A percentile compares a stretch with the other conserved stretches of the same genome.
Evolutionary conservation across 192 early-diverging fungal species (phyloP).

Genomic region (Backusella macrospora): DNA sequence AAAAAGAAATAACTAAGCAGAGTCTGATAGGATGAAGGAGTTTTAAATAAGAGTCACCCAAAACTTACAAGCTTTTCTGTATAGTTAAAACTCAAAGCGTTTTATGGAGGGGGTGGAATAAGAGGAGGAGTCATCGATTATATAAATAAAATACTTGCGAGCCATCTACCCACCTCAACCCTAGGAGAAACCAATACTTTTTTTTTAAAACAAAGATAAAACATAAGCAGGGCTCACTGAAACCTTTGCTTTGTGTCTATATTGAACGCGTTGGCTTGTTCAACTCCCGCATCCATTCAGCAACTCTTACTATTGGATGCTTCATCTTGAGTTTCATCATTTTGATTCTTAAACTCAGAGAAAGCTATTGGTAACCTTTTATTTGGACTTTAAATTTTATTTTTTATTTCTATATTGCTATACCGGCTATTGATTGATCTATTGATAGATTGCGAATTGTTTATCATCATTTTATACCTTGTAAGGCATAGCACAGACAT

Average conservation of each 20-base stretch:
- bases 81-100: conserved; percentile 7
- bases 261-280: conserved; percentile 2
- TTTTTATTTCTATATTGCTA: no score
- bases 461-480: not conserved
- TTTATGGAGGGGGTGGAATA: not conserved
- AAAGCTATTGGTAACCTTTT: not conserved
- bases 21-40: conserved; percentile 2
- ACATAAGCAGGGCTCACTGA: conserved; percentile 1
- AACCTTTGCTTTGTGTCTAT: not conserved
- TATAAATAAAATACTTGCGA: no score
- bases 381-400: not conserved
- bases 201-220: conserved; percentile 4
- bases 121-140: no score
- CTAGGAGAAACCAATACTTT: conserved; percentile 7
- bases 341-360: conserved; percentile 1
- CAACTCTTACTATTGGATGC: not conserved
- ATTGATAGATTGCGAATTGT: not conserved
- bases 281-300: not conserved
- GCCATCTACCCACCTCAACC: not conserved
- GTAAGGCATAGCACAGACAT: not conserved
- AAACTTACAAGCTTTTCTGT: conserved; percentile 3
- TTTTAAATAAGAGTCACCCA: conserved; percentile 6
- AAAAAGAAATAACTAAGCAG: conserved; percentile 13
- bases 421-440: no score
- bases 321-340: not conserved